Percentiles rank a stretch among this genome's conserved stretches.
Evolutionary conservation across 306 rosid genomes (phyloP).

Genomic region (Carpinus viminea): DNA sequence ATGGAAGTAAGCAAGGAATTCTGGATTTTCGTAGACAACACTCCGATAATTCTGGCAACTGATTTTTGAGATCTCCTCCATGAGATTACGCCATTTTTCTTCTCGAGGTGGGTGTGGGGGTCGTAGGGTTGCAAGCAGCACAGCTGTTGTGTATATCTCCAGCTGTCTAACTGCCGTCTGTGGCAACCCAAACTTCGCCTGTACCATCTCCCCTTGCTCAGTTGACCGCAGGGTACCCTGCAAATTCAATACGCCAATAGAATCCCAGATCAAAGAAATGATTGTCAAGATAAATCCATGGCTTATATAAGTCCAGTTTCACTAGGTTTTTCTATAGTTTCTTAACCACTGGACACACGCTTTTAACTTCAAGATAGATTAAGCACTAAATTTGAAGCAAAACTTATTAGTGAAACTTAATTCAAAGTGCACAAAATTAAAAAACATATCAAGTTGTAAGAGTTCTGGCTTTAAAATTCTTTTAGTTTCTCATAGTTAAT

Average conservation of each 20-base stretch:
- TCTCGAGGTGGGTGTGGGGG: conserved; percentile 88
- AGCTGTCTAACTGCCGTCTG: conserved; percentile 92
- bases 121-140: conserved; percentile 90
- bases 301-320: not conserved
- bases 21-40: conserved; percentile 79
- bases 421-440: not conserved
- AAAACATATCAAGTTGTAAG: too few relatives aligned
- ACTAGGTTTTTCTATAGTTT: conserved; percentile 7
- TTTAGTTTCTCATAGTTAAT: not conserved
- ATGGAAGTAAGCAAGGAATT: conserved; percentile 81
- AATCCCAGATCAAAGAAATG: not conserved
- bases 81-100: conserved; percentile 79
- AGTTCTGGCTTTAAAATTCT: not conserved
- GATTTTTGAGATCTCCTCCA: conserved; percentile 88
- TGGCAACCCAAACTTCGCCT: conserved; percentile 89
- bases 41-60: conserved; percentile 78
- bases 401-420: not conserved
- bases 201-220: conserved; percentile 98
- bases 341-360: not conserved
- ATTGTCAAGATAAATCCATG: conserved; percentile 12
- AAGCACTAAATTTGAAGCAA: conserved; percentile 11
- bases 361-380: not conserved
- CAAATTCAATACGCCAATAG: conserved; percentile 13
- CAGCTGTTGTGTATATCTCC: conserved; percentile 93
- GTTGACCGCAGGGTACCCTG: conserved; percentile 92